phyloP scores from a whole-genome alignment of 2,329 filamentous ascomycete genomes.

The Calonectria ilicicola region DNA sequence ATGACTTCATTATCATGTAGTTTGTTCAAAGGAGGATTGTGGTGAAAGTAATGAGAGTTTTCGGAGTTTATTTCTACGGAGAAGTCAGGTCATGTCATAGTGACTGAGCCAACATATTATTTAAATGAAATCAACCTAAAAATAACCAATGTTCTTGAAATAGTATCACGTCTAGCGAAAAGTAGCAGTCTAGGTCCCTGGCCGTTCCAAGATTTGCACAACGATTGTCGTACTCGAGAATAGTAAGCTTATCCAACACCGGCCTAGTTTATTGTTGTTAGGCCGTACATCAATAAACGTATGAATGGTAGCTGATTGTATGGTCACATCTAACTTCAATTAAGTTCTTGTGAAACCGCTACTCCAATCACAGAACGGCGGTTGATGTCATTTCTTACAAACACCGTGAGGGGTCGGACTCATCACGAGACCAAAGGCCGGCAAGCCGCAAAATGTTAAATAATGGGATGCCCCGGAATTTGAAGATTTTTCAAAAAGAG shows the following conservation, averaged over 20 bases:
- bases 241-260: background rate
- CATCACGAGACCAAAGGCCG: constrained; percentile 16
- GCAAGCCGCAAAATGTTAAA: background rate
- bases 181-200: too few species aligned
- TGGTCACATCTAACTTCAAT: background rate
- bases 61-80: too few species aligned
- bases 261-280: background rate
- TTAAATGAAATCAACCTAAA: too few species aligned
- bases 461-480: background rate
- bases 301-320: background rate
- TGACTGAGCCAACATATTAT: too few species aligned
- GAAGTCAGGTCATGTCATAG: too few species aligned
- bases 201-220: background rate
- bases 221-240: too few species aligned
- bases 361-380: constrained; percentile 11
- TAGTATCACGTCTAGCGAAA: too few species aligned
- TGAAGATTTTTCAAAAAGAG: background rate
- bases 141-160: too few species aligned
- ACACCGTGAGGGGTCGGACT: constrained; percentile 24
- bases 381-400: constrained; percentile 20
- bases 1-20: too few species aligned
- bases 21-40: too few species aligned
- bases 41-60: too few species aligned
- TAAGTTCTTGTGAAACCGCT: background rate
- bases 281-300: background rate